Percentiles rank a stretch among this genome's conserved stretches.
phyloP scores from a whole-genome alignment of 2,329 filamentous ascomycete genomes.

The Metarhizium rileyi region DNA sequence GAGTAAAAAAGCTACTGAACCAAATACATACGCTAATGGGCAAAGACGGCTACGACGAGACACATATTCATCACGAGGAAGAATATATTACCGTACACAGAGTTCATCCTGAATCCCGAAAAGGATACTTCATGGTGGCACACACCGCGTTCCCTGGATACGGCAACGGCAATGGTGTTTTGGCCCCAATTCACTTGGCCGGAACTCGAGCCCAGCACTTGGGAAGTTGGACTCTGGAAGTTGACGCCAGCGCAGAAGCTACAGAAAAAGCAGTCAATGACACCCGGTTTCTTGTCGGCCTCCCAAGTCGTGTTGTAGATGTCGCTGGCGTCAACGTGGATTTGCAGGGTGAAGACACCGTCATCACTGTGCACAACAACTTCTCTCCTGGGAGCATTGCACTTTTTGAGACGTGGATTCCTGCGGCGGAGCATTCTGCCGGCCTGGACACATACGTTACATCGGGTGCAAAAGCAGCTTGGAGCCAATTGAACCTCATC shows the following conservation, averaged over 20 bases:
- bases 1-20: conserved; percentile 87
- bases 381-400: conserved; percentile 94
- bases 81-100: conserved; percentile 95
- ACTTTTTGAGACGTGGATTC: conserved; percentile 93
- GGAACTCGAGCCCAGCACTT: conserved; percentile 80
- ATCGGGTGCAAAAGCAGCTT: conserved; percentile 68
- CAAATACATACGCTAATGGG: conserved; percentile 94
- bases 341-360: conserved; percentile 60
- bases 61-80: conserved; percentile 91
- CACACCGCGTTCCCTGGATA: conserved; percentile 93
- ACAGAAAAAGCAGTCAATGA: conserved; percentile 57
- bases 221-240: conserved; percentile 86
- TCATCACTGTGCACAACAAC: conserved; percentile 68
- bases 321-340: conserved; percentile 67
- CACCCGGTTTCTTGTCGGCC: conserved; percentile 61
- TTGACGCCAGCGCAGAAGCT: conserved; percentile 65
- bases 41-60: conserved; percentile 87
- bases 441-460: conserved; percentile 83
- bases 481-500: conserved; percentile 61
- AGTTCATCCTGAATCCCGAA: conserved; percentile 83
- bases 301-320: conserved; percentile 74
- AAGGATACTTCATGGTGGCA: conserved; percentile 90
- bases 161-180: conserved; percentile 70
- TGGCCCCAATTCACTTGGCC: conserved; percentile 68
- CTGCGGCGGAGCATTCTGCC: conserved; percentile 70